Base-by-base conservation (phyloP, 2,329 filamentous ascomycete genomes). In the Aspergillus terreus region DNA sequence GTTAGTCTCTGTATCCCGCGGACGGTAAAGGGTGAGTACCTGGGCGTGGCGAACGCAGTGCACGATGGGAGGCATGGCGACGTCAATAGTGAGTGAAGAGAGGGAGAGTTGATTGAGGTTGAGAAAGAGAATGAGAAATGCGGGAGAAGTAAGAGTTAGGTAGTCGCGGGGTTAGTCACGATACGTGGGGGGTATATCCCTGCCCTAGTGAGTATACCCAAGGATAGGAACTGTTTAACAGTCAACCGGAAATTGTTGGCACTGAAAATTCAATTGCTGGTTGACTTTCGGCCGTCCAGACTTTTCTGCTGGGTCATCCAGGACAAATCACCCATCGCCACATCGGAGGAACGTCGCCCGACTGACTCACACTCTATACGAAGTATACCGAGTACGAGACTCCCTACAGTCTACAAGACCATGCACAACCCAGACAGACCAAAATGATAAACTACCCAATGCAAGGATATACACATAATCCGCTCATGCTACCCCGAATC, bases 401-500 rank as follows among this genome's bases (percentile, higher is more conserved):
- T 6, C 23, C 23, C 4, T 23, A 23, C 23, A 6, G 23, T 23
- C 23, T 23, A 23, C 23, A 1, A 30, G 27, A 30, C 27, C 27
- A 11, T 30, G 27, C 11, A 30, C 27, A 30, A 30, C 9, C 7
- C 27, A 19, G 17, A 19, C 6, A 27, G 27, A 30, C 27, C 27
- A 7, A 30, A 38, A 38, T 9, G 3, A 38, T 38, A 38, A 38
- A 38, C 35, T 38, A 38, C 15, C 14, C 15, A 38, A 17, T n/a
- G 35, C 14, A 17, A 38, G 35, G 17, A 15, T 17, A 42, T 42
- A 19, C 6, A 19, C 21, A 14, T 27, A 19, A 41, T 11, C 6
- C 40, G 17, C 17, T 67, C 60, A 92, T 57, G 87, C 85, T 76
- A 89, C 88, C 19, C 92, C 94, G 74, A 97, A 97, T 0, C 94